phyloP scores from a whole-genome alignment of 2,329 filamentous ascomycete species.

The Fusarium acutatum region DNA sequence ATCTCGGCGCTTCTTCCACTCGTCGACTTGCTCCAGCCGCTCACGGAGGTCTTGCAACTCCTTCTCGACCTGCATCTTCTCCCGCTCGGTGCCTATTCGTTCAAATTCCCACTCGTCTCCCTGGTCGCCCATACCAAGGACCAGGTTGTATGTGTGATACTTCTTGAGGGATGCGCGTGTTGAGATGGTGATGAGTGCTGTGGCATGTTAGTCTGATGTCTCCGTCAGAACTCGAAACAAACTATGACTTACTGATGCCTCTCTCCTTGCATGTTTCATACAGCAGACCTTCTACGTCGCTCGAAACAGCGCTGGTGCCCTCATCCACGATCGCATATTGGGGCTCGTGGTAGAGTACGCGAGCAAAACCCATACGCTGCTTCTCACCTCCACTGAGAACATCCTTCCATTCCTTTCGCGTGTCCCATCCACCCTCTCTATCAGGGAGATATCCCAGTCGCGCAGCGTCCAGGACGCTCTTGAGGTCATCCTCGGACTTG shows the following conservation, averaged over 20 bases:
- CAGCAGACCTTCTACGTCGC: slow-evolving; percentile 90
- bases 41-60: slow-evolving; percentile 87
- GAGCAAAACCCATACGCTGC: slow-evolving; percentile 90
- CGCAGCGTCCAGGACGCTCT: slow-evolving; percentile 81
- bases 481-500: slow-evolving; percentile 80
- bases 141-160: slow-evolving; percentile 92
- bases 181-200: slow-evolving; percentile 92
- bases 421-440: slow-evolving; percentile 96
- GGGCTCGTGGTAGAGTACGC: slow-evolving; percentile 93
- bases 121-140: slow-evolving; percentile 79
- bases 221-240: not conserved
- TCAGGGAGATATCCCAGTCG: slow-evolving; percentile 88
- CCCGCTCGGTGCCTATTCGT: slow-evolving; percentile 89
- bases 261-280: slow-evolving; percentile 94
- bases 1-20: slow-evolving; percentile 79
- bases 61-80: slow-evolving; percentile 92
- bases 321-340: slow-evolving; percentile 95
- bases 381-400: slow-evolving; percentile 98
- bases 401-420: slow-evolving; percentile 97
- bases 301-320: slow-evolving; percentile 91
- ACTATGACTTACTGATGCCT: slow-evolving; percentile 79
- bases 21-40: slow-evolving; percentile 80
- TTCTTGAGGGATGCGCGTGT: slow-evolving; percentile 94
- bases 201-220: slow-evolving; percentile 28
- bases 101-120: slow-evolving; percentile 94